Percentiles rank a stretch among this genome's conserved stretches.
Conservation (phyloP, 1,139 yeast genomes). For the Yamadazyma mexicana region DNA sequence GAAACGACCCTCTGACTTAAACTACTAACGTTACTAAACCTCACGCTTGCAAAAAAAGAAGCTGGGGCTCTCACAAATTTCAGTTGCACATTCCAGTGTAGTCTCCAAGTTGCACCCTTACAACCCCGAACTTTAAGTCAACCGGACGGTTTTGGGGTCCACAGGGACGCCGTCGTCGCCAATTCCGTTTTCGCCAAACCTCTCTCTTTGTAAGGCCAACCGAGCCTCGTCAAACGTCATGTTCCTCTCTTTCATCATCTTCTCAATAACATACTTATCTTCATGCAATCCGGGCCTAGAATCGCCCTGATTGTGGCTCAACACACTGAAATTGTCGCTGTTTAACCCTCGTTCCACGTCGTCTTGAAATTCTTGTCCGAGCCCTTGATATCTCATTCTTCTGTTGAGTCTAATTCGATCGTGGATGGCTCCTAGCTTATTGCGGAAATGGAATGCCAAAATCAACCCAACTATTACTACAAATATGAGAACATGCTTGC, state of each 20-base stretch:
- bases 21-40: no score
- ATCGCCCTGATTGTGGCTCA: conserved; percentile 50
- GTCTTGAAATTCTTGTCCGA: conserved; percentile 43
- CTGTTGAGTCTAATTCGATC: conserved; percentile 26
- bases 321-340: conserved; percentile 60
- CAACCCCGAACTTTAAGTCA: no score
- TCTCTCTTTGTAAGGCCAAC: conserved; percentile 45
- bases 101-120: no score
- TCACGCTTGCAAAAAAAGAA: no score
- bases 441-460: conserved; percentile 26
- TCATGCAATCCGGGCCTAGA: conserved; percentile 61
- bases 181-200: conserved; percentile 53
- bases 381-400: conserved; percentile 20
- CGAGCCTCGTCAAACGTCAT: conserved; percentile 74
- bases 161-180: conserved; percentile 43
- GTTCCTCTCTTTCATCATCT: conserved; percentile 51
- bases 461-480: conserved; percentile 13
- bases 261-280: conserved; percentile 46
- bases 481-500: conserved; percentile 15
- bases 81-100: no score
- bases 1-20: no score
- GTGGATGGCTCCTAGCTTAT: conserved; percentile 16
- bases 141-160: conserved; percentile 43
- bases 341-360: conserved; percentile 69
- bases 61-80: no score